Percentiles rank a stretch among this genome's conserved stretches.
phyloP scores from a whole-genome alignment of 163 green algal genomes.

The Scenedesmus sp. region DNA sequence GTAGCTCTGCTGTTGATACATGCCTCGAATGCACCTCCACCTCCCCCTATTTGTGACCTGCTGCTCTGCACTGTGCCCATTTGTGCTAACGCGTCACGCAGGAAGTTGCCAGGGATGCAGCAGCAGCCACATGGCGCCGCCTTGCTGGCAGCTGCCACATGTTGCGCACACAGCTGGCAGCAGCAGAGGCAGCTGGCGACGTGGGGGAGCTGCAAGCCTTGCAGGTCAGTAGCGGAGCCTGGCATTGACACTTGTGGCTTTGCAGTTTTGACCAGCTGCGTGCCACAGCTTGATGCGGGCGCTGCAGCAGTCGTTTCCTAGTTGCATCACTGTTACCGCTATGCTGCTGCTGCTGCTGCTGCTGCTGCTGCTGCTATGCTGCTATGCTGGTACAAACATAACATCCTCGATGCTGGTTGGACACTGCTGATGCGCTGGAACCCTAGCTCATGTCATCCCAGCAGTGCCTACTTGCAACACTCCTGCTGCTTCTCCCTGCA shows the following conservation, averaged over 20 bases:
- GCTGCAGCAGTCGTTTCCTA: neutral
- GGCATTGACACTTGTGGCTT: neutral
- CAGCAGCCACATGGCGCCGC: constrained; percentile 11
- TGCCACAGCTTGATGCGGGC: neutral
- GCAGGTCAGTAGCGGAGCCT: neutral
- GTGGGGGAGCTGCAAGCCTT: neutral
- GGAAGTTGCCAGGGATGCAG: constrained; percentile 22
- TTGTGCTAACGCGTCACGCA: neutral
- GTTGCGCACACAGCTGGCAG: neutral
- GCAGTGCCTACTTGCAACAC: neutral
- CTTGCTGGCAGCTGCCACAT: constrained; percentile 5
- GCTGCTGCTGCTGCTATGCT: neutral
- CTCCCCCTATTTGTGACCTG: neutral
- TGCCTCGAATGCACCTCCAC: neutral
- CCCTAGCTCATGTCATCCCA: too few species aligned
- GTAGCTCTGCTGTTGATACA: neutral
- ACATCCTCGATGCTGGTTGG: too few species aligned
- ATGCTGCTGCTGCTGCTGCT: neutral
- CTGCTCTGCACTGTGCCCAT: neutral
- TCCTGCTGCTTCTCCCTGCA: neutral
- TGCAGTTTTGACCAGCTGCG: neutral
- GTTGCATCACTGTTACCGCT: neutral
- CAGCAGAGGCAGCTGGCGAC: constrained; percentile 27
- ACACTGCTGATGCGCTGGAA: too few species aligned
- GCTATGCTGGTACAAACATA: neutral